A percentile compares a stretch with the other conserved stretches of the same genome.
Conservation (phyloP, 805 yeast genomes). For the Blastobotrys chiropterorum region DNA sequence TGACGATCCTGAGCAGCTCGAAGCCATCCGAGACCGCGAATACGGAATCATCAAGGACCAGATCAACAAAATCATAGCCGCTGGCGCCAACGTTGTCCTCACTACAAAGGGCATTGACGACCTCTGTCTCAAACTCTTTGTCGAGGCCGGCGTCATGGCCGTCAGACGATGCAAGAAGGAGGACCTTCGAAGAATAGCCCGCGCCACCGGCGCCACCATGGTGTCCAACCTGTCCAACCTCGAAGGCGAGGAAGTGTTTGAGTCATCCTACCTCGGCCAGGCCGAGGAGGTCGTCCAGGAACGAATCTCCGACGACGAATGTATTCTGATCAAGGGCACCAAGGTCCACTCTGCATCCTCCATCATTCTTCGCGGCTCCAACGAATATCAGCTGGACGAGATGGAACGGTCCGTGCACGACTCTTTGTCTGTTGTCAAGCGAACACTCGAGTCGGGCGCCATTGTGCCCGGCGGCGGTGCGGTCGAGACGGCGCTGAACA, state of each 20-base stretch:
- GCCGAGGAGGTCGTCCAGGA: constrained; percentile 92
- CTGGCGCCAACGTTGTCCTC: constrained; percentile 89
- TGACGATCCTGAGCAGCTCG: constrained; percentile 95
- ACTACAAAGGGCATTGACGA: constrained; percentile 96
- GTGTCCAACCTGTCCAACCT: constrained; percentile 82
- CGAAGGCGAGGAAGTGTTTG: constrained; percentile 94
- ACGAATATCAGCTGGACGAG: constrained; percentile 89
- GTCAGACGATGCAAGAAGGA: constrained; percentile 96
- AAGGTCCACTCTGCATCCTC: constrained; percentile 88
- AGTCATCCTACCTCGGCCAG: constrained; percentile 72
- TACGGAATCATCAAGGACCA: constrained; percentile 79
- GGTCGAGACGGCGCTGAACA: constrained; percentile 94
- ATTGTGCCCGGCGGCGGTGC: constrained; percentile 99
- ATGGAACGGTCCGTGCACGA: constrained; percentile 98
- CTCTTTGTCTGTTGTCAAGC: constrained; percentile 87
- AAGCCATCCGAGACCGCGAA: constrained; percentile 84
- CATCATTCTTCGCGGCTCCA: constrained; percentile 89
- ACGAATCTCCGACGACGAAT: constrained; percentile 91
- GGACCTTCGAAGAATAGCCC: constrained; percentile 91
- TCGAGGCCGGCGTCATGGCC: constrained; percentile 88
- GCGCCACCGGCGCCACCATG: constrained; percentile 96
- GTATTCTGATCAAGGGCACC: constrained; percentile 86
- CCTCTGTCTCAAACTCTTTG: constrained; percentile 82
- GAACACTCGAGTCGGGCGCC: constrained; percentile 88
- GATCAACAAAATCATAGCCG: constrained; percentile 67